Percentiles rank a stretch among this genome's conserved stretches.
phyloP scores from a whole-genome alignment of 208 protist species.

The Crithidia brevicula region DNA sequence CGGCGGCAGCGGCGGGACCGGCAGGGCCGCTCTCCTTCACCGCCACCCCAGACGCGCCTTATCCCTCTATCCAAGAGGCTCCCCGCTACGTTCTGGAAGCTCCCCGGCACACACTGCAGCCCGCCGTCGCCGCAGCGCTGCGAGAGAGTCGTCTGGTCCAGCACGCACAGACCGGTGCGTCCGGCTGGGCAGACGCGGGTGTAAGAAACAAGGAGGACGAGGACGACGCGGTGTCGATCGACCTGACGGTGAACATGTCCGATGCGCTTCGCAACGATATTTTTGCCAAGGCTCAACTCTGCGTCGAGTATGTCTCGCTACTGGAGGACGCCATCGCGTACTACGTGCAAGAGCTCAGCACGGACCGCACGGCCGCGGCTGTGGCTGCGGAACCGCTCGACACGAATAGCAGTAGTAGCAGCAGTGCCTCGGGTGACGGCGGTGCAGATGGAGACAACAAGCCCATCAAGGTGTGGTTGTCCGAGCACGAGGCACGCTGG shows the following conservation, averaged over 20 bases:
- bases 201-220: background rate
- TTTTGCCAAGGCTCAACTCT: conserved; percentile 70
- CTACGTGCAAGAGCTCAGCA: conserved; percentile 49
- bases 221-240: conserved; percentile 36
- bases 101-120: conserved; percentile 49
- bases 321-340: conserved; percentile 55
- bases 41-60: conserved; percentile 29
- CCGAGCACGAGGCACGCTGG: conserved; percentile 52
- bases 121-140: conserved; percentile 45
- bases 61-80: conserved; percentile 18
- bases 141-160: conserved; percentile 33
- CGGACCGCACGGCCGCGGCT: conserved; percentile 1
- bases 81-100: conserved; percentile 74
- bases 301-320: conserved; percentile 65
- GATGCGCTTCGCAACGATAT: conserved; percentile 58
- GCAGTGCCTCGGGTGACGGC: background rate
- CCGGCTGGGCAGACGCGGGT: background rate
- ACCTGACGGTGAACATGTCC: conserved; percentile 54
- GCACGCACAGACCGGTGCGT: background rate
- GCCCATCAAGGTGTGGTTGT: conserved; percentile 59
- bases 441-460: background rate
- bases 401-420: background rate
- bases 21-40: conserved; percentile 30
- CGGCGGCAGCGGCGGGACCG: background rate
- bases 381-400: conserved; percentile 18